These are phyloP conservation scores for Oenanthe sinensis DNA, from an alignment of 129 eudicot genomes.

Conservation along the genomic window DNA sequence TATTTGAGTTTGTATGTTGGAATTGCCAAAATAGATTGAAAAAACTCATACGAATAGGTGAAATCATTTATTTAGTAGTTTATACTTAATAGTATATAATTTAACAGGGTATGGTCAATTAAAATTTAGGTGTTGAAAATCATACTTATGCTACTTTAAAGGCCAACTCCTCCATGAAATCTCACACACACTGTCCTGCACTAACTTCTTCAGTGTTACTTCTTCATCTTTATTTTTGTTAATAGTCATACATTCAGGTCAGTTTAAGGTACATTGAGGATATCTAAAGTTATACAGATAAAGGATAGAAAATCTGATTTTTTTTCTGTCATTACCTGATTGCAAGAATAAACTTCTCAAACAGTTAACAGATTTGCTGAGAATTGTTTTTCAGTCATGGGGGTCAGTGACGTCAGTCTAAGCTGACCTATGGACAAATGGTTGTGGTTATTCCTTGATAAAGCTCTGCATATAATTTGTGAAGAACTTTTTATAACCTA, in stretches of 20 bases:
- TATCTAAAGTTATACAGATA: background rate
- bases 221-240: background rate
- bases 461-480: background rate
- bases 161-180: background rate
- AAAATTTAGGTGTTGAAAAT: background rate
- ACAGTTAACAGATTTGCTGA: background rate
- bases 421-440: background rate
- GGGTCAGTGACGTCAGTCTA: background rate
- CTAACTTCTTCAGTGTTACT: background rate
- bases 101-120: background rate
- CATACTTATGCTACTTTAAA: background rate
- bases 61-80: background rate
- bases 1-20: background rate
- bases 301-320: background rate
- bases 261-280: background rate
- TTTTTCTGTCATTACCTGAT: background rate
- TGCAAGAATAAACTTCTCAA: background rate
- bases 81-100: background rate
- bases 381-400: background rate
- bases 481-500: background rate
- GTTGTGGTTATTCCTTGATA: background rate
- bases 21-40: background rate
- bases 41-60: background rate
- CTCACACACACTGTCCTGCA: background rate
- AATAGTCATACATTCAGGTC: background rate